phyloP scores from a whole-genome alignment of 805 yeast genomes.

The Yarrowia yakushimensis region DNA sequence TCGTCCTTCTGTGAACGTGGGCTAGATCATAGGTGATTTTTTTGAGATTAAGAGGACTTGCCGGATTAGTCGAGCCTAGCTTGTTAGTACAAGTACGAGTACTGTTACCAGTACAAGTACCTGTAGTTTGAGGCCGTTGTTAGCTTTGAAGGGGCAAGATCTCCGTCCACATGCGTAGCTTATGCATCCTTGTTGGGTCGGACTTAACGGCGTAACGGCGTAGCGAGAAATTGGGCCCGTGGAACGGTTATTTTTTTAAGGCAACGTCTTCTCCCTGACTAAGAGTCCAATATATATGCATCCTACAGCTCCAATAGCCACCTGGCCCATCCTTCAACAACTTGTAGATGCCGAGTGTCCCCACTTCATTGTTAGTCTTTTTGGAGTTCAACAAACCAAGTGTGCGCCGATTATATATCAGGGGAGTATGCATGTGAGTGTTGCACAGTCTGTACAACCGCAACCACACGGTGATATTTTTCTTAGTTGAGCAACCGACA shows the following conservation, averaged over 20 bases:
- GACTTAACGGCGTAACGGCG: neutral
- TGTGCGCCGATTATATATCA: constrained; percentile 7
- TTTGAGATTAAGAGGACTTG: no score
- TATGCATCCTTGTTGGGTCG: neutral
- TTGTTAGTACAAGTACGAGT: no score
- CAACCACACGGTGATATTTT: no score
- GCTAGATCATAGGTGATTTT: no score
- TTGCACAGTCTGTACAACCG: neutral
- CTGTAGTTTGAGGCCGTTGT: no score
- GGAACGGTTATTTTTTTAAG: neutral
- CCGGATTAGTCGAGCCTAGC: no score
- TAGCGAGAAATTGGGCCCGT: neutral
- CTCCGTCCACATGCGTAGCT: neutral
- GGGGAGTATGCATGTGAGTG: neutral
- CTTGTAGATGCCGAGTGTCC: neutral
- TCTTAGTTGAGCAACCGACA: neutral
- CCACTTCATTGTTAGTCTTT: neutral
- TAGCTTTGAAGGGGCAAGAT: no score
- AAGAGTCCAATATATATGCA: neutral
- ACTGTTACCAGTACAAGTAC: no score
- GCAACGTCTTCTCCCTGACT: neutral
- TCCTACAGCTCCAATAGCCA: neutral
- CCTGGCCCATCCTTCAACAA: neutral
- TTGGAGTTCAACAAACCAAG: neutral
- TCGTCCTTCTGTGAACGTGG: no score